These are phyloP conservation scores for Trichophyton equinum DNA, from an alignment of 2,329 filamentous ascomycete genomes.

Conservation along the genomic window DNA sequence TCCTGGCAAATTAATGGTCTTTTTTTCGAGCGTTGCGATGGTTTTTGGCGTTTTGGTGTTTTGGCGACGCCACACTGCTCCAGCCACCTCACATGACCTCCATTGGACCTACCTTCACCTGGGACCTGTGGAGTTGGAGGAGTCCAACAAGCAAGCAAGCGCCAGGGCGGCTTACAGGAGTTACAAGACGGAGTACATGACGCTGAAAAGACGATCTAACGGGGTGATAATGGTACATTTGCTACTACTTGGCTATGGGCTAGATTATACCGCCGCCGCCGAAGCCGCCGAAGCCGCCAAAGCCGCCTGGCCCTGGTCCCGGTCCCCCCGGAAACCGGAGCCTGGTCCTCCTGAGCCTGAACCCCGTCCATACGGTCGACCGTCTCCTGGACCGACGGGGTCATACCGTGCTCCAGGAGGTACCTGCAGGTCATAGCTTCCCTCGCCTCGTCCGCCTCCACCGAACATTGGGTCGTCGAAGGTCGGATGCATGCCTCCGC, in stretches of 20 bases:
- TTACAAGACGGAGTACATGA: no score
- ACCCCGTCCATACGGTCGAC: constrained; percentile 37
- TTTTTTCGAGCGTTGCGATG: background rate
- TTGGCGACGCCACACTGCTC: background rate
- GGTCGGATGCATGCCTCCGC: constrained; percentile 89
- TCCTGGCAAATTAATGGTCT: background rate
- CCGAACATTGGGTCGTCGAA: constrained; percentile 83
- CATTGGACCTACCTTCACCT: no score
- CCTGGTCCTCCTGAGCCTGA: constrained; percentile 28
- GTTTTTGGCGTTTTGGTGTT: background rate
- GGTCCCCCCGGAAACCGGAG: constrained; percentile 21
- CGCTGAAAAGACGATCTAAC: no score
- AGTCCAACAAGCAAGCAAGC: no score
- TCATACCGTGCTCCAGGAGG: constrained; percentile 90
- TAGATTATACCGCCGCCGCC: constrained; percentile 30
- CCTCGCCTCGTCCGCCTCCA: constrained; percentile 37
- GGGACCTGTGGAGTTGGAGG: no score
- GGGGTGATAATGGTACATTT: no score
- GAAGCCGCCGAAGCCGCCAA: constrained; percentile 15
- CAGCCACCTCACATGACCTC: background rate
- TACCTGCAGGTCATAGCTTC: constrained; percentile 54
- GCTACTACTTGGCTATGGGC: no score
- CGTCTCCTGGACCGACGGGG: constrained; percentile 61
- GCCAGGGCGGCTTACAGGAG: no score
- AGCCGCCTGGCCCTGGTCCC: constrained; percentile 43